Evolutionary conservation across 129 eudicot genomes (phyloP).

Genomic region (Lactuca saligna): DNA sequence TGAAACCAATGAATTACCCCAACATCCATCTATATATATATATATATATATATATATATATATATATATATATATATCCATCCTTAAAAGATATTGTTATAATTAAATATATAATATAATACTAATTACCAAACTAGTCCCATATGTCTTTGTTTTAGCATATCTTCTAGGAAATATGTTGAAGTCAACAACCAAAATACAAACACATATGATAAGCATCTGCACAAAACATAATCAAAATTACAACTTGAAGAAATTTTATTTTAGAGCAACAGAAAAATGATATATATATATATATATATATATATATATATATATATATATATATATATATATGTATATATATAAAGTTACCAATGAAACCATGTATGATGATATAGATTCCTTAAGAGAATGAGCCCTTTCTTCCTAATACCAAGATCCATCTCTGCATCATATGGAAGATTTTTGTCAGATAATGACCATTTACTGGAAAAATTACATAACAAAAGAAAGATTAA

Average conservation of each 20-base stretch:
- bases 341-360: conserved; percentile 49
- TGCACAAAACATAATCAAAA: conserved; percentile 40
- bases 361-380: conserved; percentile 85
- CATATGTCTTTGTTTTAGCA: conserved; percentile 95
- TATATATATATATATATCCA: too few relatives aligned
- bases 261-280: neutral
- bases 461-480: neutral
- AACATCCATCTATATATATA: conserved; percentile 76
- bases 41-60: neutral
- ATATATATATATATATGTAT: too few relatives aligned
- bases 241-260: too few relatives aligned
- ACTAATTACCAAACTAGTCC: conserved; percentile 71
- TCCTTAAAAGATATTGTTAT: neutral
- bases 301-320: too few relatives aligned
- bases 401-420: too few relatives aligned
- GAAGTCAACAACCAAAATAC: conserved; percentile 93
- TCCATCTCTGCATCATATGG: too few relatives aligned
- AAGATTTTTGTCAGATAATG: too few relatives aligned
- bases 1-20: conserved; percentile 94
- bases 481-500: too few relatives aligned
- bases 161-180: conserved; percentile 86
- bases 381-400: too few relatives aligned
- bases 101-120: conserved; percentile 19
- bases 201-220: conserved; percentile 80
- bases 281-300: neutral